These are phyloP conservation scores for Syzygium grande DNA, from an alignment of 345 rosid genomes.

Conservation along the genomic window DNA sequence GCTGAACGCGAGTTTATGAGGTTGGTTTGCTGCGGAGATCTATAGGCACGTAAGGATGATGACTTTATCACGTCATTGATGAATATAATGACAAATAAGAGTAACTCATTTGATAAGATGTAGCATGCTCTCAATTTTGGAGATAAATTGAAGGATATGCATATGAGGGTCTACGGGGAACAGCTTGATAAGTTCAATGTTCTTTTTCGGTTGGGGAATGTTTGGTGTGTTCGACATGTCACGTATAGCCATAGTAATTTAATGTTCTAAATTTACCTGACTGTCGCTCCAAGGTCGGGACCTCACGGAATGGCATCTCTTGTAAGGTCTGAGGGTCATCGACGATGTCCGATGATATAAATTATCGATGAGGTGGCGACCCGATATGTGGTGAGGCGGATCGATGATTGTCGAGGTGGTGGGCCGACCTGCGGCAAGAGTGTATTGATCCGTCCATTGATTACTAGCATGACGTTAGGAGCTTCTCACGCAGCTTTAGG, in stretches of 20 bases:
- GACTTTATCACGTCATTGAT: neutral
- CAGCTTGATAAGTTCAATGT: neutral
- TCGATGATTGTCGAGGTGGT: neutral
- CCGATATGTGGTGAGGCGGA: neutral
- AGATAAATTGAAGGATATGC: neutral
- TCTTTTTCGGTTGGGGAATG: neutral
- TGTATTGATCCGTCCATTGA: neutral
- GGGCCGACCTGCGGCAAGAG: neutral
- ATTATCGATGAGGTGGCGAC: neutral
- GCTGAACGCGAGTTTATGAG: neutral
- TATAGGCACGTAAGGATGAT: neutral
- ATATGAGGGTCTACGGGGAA: neutral
- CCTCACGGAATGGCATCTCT: neutral
- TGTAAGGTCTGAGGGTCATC: neutral
- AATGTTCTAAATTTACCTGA: neutral
- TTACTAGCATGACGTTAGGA: neutral
- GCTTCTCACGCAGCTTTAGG: neutral
- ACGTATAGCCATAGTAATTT: neutral
- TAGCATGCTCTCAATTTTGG: neutral
- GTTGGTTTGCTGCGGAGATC: neutral
- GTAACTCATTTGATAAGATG: neutral
- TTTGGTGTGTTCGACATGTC: neutral
- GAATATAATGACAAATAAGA: neutral
- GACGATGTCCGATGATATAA: neutral
- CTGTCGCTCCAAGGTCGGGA: accelerated